phyloP scores from a whole-genome alignment of 805 yeast genomes.

The Kodamaea hsintzibuensis region DNA sequence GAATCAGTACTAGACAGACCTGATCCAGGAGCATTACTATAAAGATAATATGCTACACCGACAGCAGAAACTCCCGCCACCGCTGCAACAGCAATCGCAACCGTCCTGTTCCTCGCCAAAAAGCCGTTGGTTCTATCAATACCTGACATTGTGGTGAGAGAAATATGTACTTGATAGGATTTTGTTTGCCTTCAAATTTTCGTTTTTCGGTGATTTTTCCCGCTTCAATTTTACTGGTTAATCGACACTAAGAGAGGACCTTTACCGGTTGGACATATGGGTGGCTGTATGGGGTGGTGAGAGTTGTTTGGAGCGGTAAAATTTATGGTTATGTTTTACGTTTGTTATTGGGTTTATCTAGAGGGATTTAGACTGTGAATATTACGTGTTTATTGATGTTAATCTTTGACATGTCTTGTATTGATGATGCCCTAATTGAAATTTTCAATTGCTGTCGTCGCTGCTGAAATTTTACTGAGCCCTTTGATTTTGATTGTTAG shows the following conservation, averaged over 20 bases:
- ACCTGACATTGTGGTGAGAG: conserved; percentile 7
- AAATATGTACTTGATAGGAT: background rate
- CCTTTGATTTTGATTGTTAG: too few species aligned
- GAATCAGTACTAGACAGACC: conserved; percentile 20
- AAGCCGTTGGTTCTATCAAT: conserved; percentile 26
- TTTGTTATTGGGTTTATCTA: background rate
- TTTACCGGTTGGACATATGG: too few species aligned
- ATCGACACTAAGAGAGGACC: background rate
- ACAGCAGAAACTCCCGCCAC: conserved; percentile 65
- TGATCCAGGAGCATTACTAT: conserved; percentile 12
- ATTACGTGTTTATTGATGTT: too few species aligned
- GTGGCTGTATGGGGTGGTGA: background rate
- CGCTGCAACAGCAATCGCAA: conserved; percentile 59
- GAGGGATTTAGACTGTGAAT: too few species aligned
- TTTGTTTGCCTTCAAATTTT: conserved; percentile 8
- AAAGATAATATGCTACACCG: conserved; percentile 54
- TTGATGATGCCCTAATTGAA: too few species aligned
- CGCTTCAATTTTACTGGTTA: background rate
- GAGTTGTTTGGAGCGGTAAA: too few species aligned
- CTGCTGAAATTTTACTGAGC: too few species aligned
- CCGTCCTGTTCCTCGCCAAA: conserved; percentile 54
- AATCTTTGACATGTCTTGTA: too few species aligned
- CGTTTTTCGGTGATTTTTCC: conserved; percentile 6
- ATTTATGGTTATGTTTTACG: too few species aligned
- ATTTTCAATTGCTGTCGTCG: too few species aligned